Evolutionary conservation across 2,329 filamentous ascomycete species (phyloP).

Genomic region (Clonostachys chloroleuca): DNA sequence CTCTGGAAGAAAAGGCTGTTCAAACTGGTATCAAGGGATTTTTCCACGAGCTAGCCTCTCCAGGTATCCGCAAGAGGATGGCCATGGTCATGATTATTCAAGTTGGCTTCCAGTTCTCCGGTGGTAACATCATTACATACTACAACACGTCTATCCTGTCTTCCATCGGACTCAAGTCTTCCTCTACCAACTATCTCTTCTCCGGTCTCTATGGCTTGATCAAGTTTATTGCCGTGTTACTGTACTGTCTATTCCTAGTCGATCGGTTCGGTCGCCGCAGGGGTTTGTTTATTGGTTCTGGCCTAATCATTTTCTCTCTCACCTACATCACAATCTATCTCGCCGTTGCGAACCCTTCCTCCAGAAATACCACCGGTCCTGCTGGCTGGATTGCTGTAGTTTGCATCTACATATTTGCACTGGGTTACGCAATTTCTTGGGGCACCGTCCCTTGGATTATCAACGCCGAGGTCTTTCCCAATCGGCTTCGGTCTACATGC

Average conservation of each 20-base stretch:
- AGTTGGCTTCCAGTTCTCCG: no score
- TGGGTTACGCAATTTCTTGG: constrained; percentile 53
- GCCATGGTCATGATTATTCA: no score
- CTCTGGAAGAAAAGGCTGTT: no score
- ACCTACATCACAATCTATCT: constrained; percentile 70
- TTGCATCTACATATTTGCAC: constrained; percentile 69
- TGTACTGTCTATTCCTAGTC: constrained; percentile 63
- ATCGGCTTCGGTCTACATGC: constrained; percentile 60
- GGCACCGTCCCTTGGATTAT: constrained; percentile 72
- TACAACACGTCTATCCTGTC: no score
- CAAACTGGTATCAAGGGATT: no score
- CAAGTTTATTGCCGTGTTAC: constrained; percentile 59
- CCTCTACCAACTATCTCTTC: constrained; percentile 56
- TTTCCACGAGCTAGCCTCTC: no score
- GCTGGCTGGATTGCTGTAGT: constrained; percentile 68
- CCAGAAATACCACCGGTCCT: constrained; percentile 46
- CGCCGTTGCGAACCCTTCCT: constrained; percentile 52
- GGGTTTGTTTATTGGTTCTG: constrained; percentile 59
- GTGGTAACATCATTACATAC: no score
- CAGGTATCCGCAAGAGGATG: no score
- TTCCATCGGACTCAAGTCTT: no score
- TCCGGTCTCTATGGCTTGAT: constrained; percentile 72
- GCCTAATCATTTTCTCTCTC: constrained; percentile 58
- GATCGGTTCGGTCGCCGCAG: constrained; percentile 63
- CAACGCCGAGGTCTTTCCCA: constrained; percentile 63